Evolutionary conservation across 371 early-diverging fungal genomes (phyloP), one percentile per base, ranked within the genome.

Genomic region (Saksenaea vasiformis): DNA sequence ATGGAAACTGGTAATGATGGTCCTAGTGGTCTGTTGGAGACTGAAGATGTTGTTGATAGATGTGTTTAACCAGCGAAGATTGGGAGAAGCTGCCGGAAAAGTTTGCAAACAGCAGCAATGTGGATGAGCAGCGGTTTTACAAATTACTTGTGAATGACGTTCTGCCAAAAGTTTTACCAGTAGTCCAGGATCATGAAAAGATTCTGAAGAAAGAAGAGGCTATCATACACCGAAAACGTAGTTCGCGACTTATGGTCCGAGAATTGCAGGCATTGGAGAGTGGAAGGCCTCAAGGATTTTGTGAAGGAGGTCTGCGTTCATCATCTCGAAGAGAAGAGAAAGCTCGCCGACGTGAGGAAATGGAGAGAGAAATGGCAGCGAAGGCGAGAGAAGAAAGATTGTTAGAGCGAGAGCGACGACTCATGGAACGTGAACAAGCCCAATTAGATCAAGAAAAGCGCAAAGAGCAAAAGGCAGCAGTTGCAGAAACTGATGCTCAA

Each of bases 41-140:
- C 10, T 19, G n/a, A 47, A 19, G 8, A 28, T 28, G 37, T 61
- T 36, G 47, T 26, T 36, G 58, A 58, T 58, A 85, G 83, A 67
- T 88, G 0, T 90, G 90, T 63, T 55, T 72, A 3, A 82, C 86
- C 5, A 69, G 71, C 1, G 58, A 68, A 9, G 90, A 90, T 14
- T 91, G 92, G 92, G 74, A 80, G 27, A 66, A 74, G 4, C 85
- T 89, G 61, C 85, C 90, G 2, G 55, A 62, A 9, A 66, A 73
- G 37, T 91, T 86, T 61, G 72, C 67, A 17, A 69, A 78, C 10
- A 82, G 89, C 56, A 74, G 74, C 31, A 71, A 87, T 65, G 57
- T 73, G 0, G 77, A 80, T 28, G 92, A 91, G 66, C 83, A 85
- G 66, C 75, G 68, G 1, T 80, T 91, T 27, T 74, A 88, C 67